phyloP scores from a whole-genome alignment of 148 eudicot genomes.

The Camellia sinensis region DNA sequence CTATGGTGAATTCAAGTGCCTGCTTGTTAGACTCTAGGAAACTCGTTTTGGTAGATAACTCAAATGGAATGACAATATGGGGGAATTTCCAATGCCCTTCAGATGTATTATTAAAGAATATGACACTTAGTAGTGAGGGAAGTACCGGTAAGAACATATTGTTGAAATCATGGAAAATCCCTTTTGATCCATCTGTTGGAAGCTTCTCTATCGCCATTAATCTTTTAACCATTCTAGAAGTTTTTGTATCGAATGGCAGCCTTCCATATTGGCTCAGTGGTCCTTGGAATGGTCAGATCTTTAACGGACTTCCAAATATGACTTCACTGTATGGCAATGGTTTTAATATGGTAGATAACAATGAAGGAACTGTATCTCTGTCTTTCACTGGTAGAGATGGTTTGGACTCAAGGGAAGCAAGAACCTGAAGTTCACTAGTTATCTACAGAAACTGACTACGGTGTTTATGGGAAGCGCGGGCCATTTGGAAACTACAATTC shows the following conservation, averaged over 20 bases:
- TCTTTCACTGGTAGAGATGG: constrained; percentile 6
- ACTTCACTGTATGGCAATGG: neutral
- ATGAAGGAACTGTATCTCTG: neutral
- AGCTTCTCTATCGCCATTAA: constrained; percentile 26
- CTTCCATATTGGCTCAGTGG: constrained; percentile 37
- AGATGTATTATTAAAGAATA: constrained; percentile 8
- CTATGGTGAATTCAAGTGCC: constrained; percentile 13
- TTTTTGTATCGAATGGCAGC: constrained; percentile 33
- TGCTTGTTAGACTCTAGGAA: constrained; percentile 20
- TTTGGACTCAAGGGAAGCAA: constrained; percentile 17
- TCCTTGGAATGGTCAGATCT: constrained; percentile 40
- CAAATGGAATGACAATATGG: constrained; percentile 10
- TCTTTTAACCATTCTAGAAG: constrained; percentile 18
- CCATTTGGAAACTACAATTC: constrained; percentile 51
- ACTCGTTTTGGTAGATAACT: constrained; percentile 12
- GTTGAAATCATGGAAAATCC: constrained; percentile 43
- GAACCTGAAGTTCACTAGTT: constrained; percentile 28
- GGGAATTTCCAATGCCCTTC: constrained; percentile 17
- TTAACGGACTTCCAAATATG: constrained; percentile 19
- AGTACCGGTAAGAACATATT: neutral
- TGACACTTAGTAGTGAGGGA: neutral
- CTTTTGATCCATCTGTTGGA: constrained; percentile 42
- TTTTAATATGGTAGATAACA: neutral
- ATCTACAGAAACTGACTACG: constrained; percentile 27
- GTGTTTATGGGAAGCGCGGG: constrained; percentile 51